Percentiles rank a stretch among this genome's conserved stretches.
phyloP scores from a whole-genome alignment of 805 yeast genomes.

The Yamadazyma ubonensis region DNA sequence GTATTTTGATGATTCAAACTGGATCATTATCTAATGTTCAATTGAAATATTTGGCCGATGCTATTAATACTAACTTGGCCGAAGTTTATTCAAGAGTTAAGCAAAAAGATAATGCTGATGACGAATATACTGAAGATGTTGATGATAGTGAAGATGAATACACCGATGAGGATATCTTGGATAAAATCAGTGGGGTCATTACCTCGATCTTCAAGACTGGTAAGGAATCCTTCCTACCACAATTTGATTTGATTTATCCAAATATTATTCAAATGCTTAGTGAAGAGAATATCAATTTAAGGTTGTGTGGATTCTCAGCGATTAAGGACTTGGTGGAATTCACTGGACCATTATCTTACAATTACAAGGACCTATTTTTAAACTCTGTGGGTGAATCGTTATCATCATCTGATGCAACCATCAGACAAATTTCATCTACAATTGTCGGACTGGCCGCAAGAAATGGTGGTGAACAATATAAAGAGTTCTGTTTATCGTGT shows the following conservation, averaged over 20 bases:
- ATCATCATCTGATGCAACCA: conserved; percentile 61
- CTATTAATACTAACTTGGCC: conserved; percentile 57
- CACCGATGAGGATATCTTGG: conserved; percentile 86
- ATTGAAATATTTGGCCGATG: conserved; percentile 53
- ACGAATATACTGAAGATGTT: conserved; percentile 83
- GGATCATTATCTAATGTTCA: conserved; percentile 56
- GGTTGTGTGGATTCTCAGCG: conserved; percentile 75
- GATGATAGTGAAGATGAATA: conserved; percentile 83
- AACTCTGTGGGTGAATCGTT: conserved; percentile 65
- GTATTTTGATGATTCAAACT: conserved; percentile 66
- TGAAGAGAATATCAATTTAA: conserved; percentile 66
- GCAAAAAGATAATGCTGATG: conserved; percentile 67
- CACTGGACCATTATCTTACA: conserved; percentile 66
- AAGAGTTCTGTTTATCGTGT: conserved; percentile 64
- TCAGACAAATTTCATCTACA: conserved; percentile 86
- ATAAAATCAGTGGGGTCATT: conserved; percentile 77
- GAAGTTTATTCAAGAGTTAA: conserved; percentile 72
- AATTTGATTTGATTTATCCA: conserved; percentile 64
- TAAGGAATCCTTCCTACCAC: conserved; percentile 56
- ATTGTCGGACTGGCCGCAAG: conserved; percentile 86
- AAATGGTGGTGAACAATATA: conserved; percentile 62
- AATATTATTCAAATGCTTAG: conserved; percentile 58
- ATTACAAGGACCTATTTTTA: conserved; percentile 64
- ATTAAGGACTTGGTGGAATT: conserved; percentile 79
- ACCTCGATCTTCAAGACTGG: conserved; percentile 66